Evolutionary conservation across 805 yeast genomes (phyloP).

Genomic region (Brettanomyces custersianus): DNA sequence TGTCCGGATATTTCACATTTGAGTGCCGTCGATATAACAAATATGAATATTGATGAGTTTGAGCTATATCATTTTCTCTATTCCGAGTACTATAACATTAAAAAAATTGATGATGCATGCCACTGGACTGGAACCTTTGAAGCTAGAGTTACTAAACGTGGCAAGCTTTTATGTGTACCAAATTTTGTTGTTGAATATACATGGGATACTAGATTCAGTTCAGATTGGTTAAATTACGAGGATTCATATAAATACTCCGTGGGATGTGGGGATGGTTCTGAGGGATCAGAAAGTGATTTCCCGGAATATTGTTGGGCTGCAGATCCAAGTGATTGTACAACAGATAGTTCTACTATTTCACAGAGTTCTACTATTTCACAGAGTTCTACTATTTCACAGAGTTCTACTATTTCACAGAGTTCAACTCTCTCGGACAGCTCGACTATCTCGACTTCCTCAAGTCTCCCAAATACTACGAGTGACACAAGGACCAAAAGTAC

Average conservation of each 20-base stretch:
- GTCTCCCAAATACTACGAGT: no score
- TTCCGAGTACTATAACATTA: conserved; percentile 11
- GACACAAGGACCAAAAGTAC: no score
- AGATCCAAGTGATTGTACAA: no score
- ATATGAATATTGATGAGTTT: conserved; percentile 16
- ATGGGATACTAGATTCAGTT: conserved; percentile 1
- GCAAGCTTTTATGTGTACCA: no score
- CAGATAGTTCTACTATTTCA: no score
- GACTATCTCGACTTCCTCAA: no score
- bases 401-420: no score
- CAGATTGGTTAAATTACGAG: conserved; percentile 3
- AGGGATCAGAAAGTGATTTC: conserved; percentile 12
- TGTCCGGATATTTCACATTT: conserved; percentile 5
- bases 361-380: no score
- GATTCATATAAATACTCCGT: conserved; percentile 13
- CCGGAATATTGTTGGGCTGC: conserved; percentile 21
- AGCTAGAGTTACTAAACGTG: conserved; percentile 10
- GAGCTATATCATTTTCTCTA: conserved; percentile 12
- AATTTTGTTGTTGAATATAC: no score
- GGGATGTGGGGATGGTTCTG: conserved; percentile 13
- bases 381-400: no score
- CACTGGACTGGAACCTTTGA: conserved; percentile 16
- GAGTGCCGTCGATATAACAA: conserved; percentile 11
- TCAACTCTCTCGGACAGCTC: no score
- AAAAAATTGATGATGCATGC: conserved; percentile 15